phyloP scores from a whole-genome alignment of 1,284 basidiomycete genomes.

The Anthracocystis panici-leucophaei region DNA sequence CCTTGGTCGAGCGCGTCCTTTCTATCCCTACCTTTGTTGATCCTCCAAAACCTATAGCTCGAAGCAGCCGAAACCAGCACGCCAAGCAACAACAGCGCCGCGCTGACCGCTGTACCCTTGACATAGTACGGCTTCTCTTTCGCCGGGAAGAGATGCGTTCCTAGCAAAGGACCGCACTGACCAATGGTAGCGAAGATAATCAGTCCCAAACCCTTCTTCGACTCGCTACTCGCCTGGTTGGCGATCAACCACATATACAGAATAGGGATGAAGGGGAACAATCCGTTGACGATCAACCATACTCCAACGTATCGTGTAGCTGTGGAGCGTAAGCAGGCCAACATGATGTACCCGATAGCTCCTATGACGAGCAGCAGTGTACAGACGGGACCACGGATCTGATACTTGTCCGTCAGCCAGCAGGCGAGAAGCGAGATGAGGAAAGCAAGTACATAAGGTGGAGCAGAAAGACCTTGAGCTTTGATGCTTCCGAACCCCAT shows the following conservation, averaged over 20 bases:
- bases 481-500: constrained; percentile 60
- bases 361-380: constrained; percentile 52
- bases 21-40: constrained; percentile 39
- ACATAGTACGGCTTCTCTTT: constrained; percentile 54
- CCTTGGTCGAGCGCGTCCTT: background rate
- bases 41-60: constrained; percentile 31
- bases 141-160: constrained; percentile 58
- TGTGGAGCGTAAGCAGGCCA: constrained; percentile 47
- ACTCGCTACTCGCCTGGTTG: constrained; percentile 56
- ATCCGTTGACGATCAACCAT: constrained; percentile 54
- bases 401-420: constrained; percentile 46
- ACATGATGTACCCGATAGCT: constrained; percentile 59
- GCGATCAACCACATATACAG: constrained; percentile 60
- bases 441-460: constrained; percentile 63
- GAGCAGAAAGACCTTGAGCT: constrained; percentile 56
- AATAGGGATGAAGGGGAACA: constrained; percentile 63
- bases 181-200: constrained; percentile 61
- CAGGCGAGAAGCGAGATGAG: constrained; percentile 38
- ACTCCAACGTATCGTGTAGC: constrained; percentile 46
- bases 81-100: constrained; percentile 47
- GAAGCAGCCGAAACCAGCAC: constrained; percentile 25
- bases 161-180: constrained; percentile 59
- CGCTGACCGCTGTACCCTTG: constrained; percentile 52
- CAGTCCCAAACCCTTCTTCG: constrained; percentile 54
- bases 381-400: constrained; percentile 56